phyloP scores from a whole-genome alignment of 208 protist genomes.

The Trypanosoma theileri region DNA sequence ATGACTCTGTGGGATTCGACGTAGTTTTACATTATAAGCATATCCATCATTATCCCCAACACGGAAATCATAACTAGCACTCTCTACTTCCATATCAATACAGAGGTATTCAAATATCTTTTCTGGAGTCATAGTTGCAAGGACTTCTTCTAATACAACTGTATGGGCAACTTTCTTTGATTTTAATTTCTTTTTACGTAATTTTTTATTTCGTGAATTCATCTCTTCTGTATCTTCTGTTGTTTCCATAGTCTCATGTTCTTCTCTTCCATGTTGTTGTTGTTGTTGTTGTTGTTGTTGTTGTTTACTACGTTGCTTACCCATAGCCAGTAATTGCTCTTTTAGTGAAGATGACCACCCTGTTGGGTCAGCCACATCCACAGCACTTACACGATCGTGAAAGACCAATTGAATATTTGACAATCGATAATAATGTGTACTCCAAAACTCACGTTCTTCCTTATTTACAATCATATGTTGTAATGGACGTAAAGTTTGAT shows the following conservation, averaged over 20 bases:
- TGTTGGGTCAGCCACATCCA: conserved; percentile 37
- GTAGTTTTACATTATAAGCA: conserved; percentile 69
- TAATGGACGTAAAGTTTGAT: conserved; percentile 26
- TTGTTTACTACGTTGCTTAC: conserved; percentile 30
- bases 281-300: conserved; percentile 17
- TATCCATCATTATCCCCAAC: conserved; percentile 70
- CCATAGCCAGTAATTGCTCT: conserved; percentile 38
- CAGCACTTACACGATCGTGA: conserved; percentile 68
- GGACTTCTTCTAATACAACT: conserved; percentile 26
- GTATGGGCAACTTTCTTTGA: conserved; percentile 5
- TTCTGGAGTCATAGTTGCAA: conserved; percentile 40
- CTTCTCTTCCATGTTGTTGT: conserved; percentile 15
- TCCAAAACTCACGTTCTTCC: conserved; percentile 82
- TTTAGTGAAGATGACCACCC: conserved; percentile 37
- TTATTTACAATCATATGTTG: conserved; percentile 40
- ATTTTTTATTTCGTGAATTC: conserved; percentile 23
- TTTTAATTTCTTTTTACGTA: conserved; percentile 21
- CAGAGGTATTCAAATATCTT: conserved; percentile 85
- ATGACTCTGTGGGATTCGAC: conserved; percentile 61
- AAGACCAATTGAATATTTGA: conserved; percentile 60
- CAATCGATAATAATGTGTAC: conserved; percentile 72
- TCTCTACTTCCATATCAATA: conserved; percentile 75
- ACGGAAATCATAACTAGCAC: conserved; percentile 51
- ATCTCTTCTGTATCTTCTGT: conserved; percentile 22
- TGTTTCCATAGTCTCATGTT: not conserved